Base-by-base conservation (phyloP, 2,329 filamentous ascomycete genomes). In the Colletotrichum lupini region DNA sequence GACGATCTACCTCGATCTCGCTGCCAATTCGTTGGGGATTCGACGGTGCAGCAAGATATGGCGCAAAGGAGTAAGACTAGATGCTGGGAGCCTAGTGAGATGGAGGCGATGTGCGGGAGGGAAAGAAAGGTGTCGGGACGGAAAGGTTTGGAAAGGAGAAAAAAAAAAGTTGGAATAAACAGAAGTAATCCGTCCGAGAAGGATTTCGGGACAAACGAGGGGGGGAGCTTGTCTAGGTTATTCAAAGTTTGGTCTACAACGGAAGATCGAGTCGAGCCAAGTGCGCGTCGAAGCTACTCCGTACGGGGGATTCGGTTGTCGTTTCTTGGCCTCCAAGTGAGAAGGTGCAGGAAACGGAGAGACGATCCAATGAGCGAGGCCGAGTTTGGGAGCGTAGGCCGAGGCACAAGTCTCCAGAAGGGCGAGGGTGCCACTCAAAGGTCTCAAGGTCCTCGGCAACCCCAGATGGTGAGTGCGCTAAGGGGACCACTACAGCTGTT, bases 401-500 rank as follows among this genome's bases (percentile, higher is more conserved):
- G 72, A 74, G 72, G 72, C 69, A 68, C 72, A 72, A 60, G 68
- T 55, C 35, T 9, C 28, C 49, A 70, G 26, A 61, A 26, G 35
- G 59, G 32, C 60, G 60, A 73, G 56, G 70, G 67, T 57, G 49
- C 63, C 60, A 53, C 37, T 67, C 65, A 57, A 71, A 26, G 69
- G 49, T 69, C 72, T 74, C 65, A 66, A 71, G 35, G 69, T 57
- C 72, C 72, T 74, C 72, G 72, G 72, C 24, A 68, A 74, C 72
- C 72, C 72, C 68, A 72, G 72, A 72, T 52, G 26, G 46, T 24
- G 32, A 53, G 59, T 60, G 55, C 60, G 52, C 70, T 60, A 64
- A 64, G 26, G 53, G 55, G 66, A 14, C 9, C 57, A 14, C 61
- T 49, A 49, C 24, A 61, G 71, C 67, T 56, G 35, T 56, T 52